Base-by-base conservation (phyloP, 2,329 filamentous ascomycete species). In the Blumeria graminis region DNA sequence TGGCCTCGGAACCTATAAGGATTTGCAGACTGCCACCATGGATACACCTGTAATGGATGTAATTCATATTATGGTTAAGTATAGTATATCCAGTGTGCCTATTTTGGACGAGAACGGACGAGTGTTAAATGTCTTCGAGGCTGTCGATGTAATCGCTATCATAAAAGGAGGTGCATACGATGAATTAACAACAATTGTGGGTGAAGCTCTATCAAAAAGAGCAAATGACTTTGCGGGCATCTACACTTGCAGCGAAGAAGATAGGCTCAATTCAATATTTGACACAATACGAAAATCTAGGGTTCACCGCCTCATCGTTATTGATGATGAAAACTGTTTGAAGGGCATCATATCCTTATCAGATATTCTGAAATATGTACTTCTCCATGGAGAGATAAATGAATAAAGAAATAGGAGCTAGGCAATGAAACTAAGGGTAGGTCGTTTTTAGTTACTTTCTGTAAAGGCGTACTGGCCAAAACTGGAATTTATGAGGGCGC, bases 101-200 rank as follows among this genome's bases (percentile, higher is more conserved):
- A 92, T 98, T 57, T 72, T 98, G 56, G 92, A 96, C 64, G 76
- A 77, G 53, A 79, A 87, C 39, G 74, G 76, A 63, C 72, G 78
- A 69, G 80, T 98, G 0, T 78, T 96, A 60, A 98, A 98, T 65
- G 88, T 96, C 10, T 98, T 98, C 65, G 93, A 98, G 71, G 86
- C 92, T 1, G 89, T 98, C 55, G 92, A 98, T 69, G 89, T 98
- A 59, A 94, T 98, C 62, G 84, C 89, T 0, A 81, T 94, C 63
- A 94, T 98, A 70, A 94, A 93, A 69, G 88, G 87, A 22, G 88
- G 89, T 18, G 81, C 81, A 38, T 96, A 96, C 65, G 92, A 96
- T 61, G 90, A 95, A 62, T 74, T 98, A 57, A 81, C 84, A 58
- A 78, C 88, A 18, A 86, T 78, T 6, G 86, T 96, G 4, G 92